Evolutionary conservation across 2,329 filamentous ascomycete genomes (phyloP), one percentile per base, ranked within the genome.

Genomic region (Rosellinia necatrix): DNA sequence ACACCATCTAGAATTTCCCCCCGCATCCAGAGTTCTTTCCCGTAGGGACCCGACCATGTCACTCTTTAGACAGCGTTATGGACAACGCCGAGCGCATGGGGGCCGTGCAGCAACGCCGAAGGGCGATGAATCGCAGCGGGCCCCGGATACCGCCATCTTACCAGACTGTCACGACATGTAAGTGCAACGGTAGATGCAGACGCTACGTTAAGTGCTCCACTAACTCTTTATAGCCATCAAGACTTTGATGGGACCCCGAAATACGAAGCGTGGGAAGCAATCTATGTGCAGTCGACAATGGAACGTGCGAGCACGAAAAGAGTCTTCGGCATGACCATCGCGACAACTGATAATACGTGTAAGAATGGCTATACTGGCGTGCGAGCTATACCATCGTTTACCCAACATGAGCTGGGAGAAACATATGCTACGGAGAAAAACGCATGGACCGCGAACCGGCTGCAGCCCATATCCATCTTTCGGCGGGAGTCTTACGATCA

Each of bases 331-430:
- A 8, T 64, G 4, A 46, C 50, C 4, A 4, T 64, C 3, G 8
- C 29, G 9, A 46, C 53, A 10, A 56, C 27, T 6, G 56, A 56
- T 21, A 52, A 41, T 17, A 35, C 55, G 2, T 29, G 44, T 4
- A 53, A 52, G 25, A 59, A 63, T 24, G 56, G 53, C 1, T 63
- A 63, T 49, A 57, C 58, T 2, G 60, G 60, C 4, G 58, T 64
- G 12, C 56, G 62, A 7, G 49, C 62, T 2, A 50, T 59, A 12
- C 58, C 60, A 6, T 56, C 50, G 4, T 62, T 58, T 21, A 44
- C 60, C 3, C 62, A 64, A 24, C 37, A 13, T 8, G 58, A 64
- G 7, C 46, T 64, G 8, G 56, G 25, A 15, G 21, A 34, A 4
- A 55, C 50, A 34, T 56, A 58, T 4, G 35, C 38, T 17, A n/a